Evolutionary conservation across 2,329 filamentous ascomycete genomes (phyloP).

Genomic region (Phyllachora maydis): DNA sequence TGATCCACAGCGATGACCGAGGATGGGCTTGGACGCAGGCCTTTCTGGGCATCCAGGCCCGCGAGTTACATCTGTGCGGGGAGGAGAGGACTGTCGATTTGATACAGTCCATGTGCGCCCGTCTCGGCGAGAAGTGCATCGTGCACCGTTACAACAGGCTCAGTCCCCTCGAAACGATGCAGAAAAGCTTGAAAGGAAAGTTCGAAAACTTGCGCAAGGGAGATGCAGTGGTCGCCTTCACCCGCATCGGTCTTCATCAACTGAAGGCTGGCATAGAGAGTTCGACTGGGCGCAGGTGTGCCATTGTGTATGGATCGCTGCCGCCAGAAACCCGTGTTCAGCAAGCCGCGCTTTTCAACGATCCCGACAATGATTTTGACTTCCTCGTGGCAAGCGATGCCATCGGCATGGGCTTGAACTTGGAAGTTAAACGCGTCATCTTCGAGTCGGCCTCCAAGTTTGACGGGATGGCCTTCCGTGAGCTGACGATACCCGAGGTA

Average conservation of each 20-base stretch:
- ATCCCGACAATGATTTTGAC: conserved; percentile 89
- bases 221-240: conserved; percentile 79
- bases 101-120: conserved; percentile 55
- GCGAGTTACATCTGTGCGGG: conserved; percentile 83
- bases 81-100: conserved; percentile 67
- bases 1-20: conserved; percentile 64
- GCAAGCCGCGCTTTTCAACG: conserved; percentile 85
- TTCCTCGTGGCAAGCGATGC: conserved; percentile 69
- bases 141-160: conserved; percentile 72
- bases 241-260: conserved; percentile 59
- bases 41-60: conserved; percentile 66
- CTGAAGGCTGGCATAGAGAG: conserved; percentile 62
- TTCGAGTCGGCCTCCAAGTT: conserved; percentile 64
- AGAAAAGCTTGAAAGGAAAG: conserved; percentile 38
- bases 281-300: conserved; percentile 57
- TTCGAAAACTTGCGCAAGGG: conserved; percentile 59
- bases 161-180: conserved; percentile 51
- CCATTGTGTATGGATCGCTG: conserved; percentile 79
- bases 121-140: conserved; percentile 62
- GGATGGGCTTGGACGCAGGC: conserved; percentile 94
- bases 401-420: conserved; percentile 90
- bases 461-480: conserved; percentile 33
- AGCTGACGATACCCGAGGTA: conserved; percentile 53
- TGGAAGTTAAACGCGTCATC: conserved; percentile 78
- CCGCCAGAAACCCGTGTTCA: conserved; percentile 84